A percentile compares a stretch with the other conserved stretches of the same genome.
Evolutionary conservation across 2,329 filamentous ascomycete species (phyloP).

Genomic region (Cladosporium phlei): DNA sequence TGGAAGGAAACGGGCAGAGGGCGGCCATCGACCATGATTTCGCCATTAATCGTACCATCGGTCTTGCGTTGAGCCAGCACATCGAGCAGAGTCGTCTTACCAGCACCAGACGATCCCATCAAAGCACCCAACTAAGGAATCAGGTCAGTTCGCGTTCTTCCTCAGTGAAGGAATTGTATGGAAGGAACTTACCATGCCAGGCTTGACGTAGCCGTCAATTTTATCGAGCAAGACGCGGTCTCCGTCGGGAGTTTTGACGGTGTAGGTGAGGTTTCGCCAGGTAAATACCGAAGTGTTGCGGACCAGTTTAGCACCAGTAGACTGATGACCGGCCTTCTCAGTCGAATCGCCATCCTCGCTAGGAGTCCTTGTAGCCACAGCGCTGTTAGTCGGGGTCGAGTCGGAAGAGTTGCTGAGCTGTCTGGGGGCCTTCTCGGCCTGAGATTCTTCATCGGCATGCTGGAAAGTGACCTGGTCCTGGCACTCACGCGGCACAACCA

Average conservation of each 20-base stretch:
- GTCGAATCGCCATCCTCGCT: conserved; percentile 4
- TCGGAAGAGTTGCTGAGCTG: conserved; percentile 6
- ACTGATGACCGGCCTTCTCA: neutral
- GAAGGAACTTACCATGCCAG: no score
- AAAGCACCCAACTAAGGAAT: conserved; percentile 75
- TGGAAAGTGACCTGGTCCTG: conserved; percentile 32
- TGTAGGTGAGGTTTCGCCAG: conserved; percentile 82
- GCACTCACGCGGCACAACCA: conserved; percentile 61
- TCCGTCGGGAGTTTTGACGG: conserved; percentile 49
- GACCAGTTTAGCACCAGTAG: conserved; percentile 13
- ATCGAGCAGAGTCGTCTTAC: conserved; percentile 38
- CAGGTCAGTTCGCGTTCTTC: no score
- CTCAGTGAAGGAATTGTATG: no score
- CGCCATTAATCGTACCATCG: conserved; percentile 42
- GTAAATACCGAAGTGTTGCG: conserved; percentile 50
- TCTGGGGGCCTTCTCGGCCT: conserved; percentile 13
- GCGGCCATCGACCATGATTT: conserved; percentile 43
- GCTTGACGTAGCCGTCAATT: conserved; percentile 68
- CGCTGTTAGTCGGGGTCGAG: conserved; percentile 3
- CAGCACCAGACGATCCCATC: conserved; percentile 69
- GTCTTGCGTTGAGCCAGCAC: conserved; percentile 41
- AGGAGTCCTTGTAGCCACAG: conserved; percentile 6
- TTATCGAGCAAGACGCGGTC: conserved; percentile 51
- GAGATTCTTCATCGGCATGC: conserved; percentile 41
- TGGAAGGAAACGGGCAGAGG: conserved; percentile 44